Base-by-base conservation (phyloP, 257 asterid species). In the Dorcoceras hygrometricum region DNA sequence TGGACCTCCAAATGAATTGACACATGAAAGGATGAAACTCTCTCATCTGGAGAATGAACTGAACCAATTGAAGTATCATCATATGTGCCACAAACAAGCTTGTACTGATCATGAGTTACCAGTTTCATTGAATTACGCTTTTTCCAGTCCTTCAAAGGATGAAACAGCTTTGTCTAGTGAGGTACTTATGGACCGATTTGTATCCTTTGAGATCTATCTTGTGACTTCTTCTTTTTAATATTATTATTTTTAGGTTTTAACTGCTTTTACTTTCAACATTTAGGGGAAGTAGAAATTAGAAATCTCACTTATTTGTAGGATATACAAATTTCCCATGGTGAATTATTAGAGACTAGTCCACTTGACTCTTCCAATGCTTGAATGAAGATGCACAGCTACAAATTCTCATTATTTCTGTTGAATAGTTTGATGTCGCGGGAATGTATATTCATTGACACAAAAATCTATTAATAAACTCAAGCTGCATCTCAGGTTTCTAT, bases 41-140 rank as follows among this genome's bases (percentile, higher is more conserved):
- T 19, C 70, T 64, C 85, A 86, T 57, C 79, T 89, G 72, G 91
- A 87, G 77, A 82, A 67, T 63, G 84, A 80, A 71, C 78, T 90
- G 71, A 66, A 78, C 54, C 87, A 79, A 73, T 79, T 80, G 73
- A 83, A 77, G 75, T 62, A 65, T 34, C 73, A 28, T 61, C 77
- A 71, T 71, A 76, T 74, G 57, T 77, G 76, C 63, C 18, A 53
- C 67, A 60, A 36, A 51, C 69, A 77, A 68, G 72, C 76, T 71
- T 80, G 80, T 60, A 50, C 66, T 11, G 65, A 28, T 72, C n/a
- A 2, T 5, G 75, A 57, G 54, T 59, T 66, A 65, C 57, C 70
- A 32, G 56, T 32, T 74, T 68, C 76, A 65, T 9, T 24, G 31
- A 67, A 73, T 65, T 78, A 76, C 70, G 80, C 73, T 48, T 58